Conservation (phyloP, 176 grass and related monocot species). For the Bromus sterilis region DNA sequence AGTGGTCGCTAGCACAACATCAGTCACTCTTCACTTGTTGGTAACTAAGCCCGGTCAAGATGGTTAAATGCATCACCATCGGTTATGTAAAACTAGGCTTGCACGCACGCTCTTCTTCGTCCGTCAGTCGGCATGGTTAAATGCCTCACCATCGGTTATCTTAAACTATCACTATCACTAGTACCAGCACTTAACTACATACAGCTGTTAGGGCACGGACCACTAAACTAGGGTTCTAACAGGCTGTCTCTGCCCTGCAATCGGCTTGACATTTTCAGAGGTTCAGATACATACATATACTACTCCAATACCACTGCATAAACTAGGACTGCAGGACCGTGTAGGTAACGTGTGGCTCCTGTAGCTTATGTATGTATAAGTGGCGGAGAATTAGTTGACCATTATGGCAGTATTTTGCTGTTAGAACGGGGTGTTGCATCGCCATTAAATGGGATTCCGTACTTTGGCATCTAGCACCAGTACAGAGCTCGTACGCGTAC, state of each 20-base stretch:
- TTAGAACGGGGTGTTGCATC: not conserved
- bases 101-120: not conserved
- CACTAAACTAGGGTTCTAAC: not conserved
- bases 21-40: not conserved
- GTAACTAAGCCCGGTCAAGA: not conserved
- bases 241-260: conserved; percentile 31
- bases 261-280: not conserved
- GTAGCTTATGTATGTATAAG: too few species aligned
- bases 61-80: not conserved
- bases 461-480: conserved; percentile 15
- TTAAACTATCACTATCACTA: not conserved
- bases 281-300: not conserved
- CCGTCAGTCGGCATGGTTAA: not conserved
- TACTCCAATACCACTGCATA: not conserved
- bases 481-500: too few species aligned
- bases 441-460: not conserved
- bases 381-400: too few species aligned
- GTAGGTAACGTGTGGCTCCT: not conserved
- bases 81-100: not conserved
- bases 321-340: not conserved
- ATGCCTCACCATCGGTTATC: conserved; percentile 1
- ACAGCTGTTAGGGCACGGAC: not conserved
- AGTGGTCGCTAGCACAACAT: not conserved
- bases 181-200: not conserved
- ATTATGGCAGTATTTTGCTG: too few species aligned